A percentile compares a stretch with the other conserved stretches of the same genome.
These are phyloP conservation scores for Penstemon barbatus DNA, from an alignment of 257 asterid genomes.

Conservation along the genomic window DNA sequence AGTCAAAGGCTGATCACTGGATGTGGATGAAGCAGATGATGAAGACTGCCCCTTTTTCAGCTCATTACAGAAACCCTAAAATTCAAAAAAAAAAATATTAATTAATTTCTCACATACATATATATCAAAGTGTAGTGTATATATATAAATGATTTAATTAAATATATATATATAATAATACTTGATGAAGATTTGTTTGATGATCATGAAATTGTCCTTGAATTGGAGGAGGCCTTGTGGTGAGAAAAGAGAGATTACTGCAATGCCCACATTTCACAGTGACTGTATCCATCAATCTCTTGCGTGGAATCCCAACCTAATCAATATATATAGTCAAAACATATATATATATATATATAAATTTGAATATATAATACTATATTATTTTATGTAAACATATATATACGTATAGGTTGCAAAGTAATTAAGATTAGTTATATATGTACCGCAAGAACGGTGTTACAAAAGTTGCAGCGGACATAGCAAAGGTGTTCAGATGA, in stretches of 20 bases:
- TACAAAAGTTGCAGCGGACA: slow-evolving; percentile 93
- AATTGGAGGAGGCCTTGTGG: slow-evolving; percentile 61
- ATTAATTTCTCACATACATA: too few species aligned
- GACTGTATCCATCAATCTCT: slow-evolving; percentile 91
- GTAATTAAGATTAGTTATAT: background rate
- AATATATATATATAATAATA: background rate
- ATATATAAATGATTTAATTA: background rate
- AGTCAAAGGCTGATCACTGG: slow-evolving; percentile 55
- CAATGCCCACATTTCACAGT: slow-evolving; percentile 99
- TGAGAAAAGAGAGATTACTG: slow-evolving; percentile 84
- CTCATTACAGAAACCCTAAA: slow-evolving; percentile 53
- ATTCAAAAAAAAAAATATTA: too few species aligned
- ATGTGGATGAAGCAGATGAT: slow-evolving; percentile 63
- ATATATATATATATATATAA: background rate
- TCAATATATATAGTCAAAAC: background rate
- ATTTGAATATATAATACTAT: too few species aligned
- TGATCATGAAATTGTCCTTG: slow-evolving; percentile 68
- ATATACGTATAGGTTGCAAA: background rate
- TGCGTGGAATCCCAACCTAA: slow-evolving; percentile 90
- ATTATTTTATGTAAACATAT: background rate
- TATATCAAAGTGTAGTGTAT: too few species aligned
- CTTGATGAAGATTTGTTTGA: slow-evolving; percentile 48
- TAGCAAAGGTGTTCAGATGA: slow-evolving; percentile 89
- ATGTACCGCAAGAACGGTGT: slow-evolving; percentile 91
- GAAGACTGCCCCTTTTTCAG: slow-evolving; percentile 64